A percentile compares a stretch with the other conserved stretches of the same genome.
phyloP scores from a whole-genome alignment of 1,284 basidiomycete genomes.

The Ceratobasidium theobromae region DNA sequence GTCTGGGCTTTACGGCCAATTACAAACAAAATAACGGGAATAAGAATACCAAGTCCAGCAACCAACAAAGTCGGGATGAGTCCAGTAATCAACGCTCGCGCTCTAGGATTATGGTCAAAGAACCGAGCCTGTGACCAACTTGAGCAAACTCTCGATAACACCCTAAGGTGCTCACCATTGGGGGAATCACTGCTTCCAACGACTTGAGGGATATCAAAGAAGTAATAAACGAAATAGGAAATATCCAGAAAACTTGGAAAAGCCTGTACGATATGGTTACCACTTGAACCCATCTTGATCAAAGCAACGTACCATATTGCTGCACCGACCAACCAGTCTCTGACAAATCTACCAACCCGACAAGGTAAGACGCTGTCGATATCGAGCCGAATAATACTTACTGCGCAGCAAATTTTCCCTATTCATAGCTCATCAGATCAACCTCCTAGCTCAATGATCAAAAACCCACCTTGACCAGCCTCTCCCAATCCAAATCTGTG shows the following conservation, averaged over 20 bases:
- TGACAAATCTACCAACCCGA: slow-evolving; percentile 19
- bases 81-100: slow-evolving; percentile 39
- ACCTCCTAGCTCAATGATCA: slow-evolving; percentile 28
- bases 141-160: too few species aligned
- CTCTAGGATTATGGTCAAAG: slow-evolving; percentile 36
- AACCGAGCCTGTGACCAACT: slow-evolving; percentile 24
- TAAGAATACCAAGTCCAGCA: slow-evolving; percentile 41
- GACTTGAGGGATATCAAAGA: slow-evolving; percentile 36
- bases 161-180: slow-evolving; percentile 31
- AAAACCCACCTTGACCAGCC: slow-evolving; percentile 43
- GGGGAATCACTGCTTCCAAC: slow-evolving; percentile 8
- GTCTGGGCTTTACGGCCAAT: slow-evolving; percentile 45
- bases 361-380: neutral
- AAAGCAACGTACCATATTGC: slow-evolving; percentile 36
- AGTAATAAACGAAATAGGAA: slow-evolving; percentile 31
- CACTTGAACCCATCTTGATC: neutral
- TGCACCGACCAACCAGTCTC: slow-evolving; percentile 28
- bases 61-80: slow-evolving; percentile 43
- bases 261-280: slow-evolving; percentile 15
- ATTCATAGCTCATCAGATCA: neutral
- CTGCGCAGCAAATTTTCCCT: slow-evolving; percentile 34
- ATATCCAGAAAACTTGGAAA: slow-evolving; percentile 45
- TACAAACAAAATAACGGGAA: slow-evolving; percentile 41
- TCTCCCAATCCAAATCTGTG: slow-evolving; percentile 47
- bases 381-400: neutral